phyloP scores from a whole-genome alignment of 257 asterid genomes.

The Hygrophila difformis region DNA sequence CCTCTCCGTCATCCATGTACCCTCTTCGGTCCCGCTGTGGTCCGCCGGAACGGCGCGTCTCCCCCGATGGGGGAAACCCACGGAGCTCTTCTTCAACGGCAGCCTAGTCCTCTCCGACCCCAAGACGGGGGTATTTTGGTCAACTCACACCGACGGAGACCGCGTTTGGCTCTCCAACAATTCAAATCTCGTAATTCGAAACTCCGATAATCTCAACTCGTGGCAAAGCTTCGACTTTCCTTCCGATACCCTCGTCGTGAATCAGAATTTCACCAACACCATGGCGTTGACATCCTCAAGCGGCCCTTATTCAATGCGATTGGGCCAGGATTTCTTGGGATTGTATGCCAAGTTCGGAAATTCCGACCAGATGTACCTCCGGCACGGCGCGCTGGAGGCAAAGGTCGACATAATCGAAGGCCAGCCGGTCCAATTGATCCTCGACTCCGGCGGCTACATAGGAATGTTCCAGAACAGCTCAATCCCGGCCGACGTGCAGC shows the following conservation, averaged over 20 bases:
- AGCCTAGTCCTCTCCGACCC: conserved; percentile 59
- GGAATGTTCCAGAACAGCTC: conserved; percentile 79
- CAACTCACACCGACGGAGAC: conserved; percentile 51
- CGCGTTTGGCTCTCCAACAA: conserved; percentile 63
- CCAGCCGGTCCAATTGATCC: conserved; percentile 45
- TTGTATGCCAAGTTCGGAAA: conserved; percentile 36
- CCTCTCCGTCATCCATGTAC: conserved; percentile 56
- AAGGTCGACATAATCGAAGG: conserved; percentile 51
- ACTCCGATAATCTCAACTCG: conserved; percentile 8
- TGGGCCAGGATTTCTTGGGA: conserved; percentile 65
- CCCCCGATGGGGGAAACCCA: conserved; percentile 47
- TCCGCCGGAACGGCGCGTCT: conserved; percentile 32
- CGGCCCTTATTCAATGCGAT: conserved; percentile 62
- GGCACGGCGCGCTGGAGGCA: conserved; percentile 64
- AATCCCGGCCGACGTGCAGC: conserved; percentile 54
- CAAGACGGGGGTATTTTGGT: conserved; percentile 64
- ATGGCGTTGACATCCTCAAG: conserved; percentile 60
- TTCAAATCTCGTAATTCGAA: conserved; percentile 51
- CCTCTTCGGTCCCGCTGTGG: conserved; percentile 62
- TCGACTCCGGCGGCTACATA: conserved; percentile 57
- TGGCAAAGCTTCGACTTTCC: conserved; percentile 91
- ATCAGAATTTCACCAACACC: conserved; percentile 57
- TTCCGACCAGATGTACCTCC: conserved; percentile 51
- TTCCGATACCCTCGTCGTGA: conserved; percentile 74
- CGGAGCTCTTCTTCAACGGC: conserved; percentile 61